Percentiles rank a stretch among this genome's conserved stretches.
Evolutionary conservation across 768 basidiomycete genomes (phyloP).

Genomic region (Suillus paluster): DNA sequence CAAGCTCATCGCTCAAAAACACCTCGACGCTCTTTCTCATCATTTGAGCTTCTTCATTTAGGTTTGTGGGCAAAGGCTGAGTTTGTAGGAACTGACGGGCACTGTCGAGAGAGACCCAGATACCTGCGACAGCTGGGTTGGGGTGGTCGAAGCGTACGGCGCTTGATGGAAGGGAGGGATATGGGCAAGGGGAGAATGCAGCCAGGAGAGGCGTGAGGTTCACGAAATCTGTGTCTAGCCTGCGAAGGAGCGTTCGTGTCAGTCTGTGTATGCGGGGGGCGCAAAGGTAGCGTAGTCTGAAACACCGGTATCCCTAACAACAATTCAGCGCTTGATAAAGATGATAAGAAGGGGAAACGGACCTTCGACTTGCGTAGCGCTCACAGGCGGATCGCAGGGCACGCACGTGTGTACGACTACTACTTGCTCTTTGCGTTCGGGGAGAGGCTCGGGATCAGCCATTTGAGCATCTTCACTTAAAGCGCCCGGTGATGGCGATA

Average conservation of each 20-base stretch:
- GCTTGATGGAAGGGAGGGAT: constrained; percentile 45
- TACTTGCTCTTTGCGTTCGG: constrained; percentile 21
- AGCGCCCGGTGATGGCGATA: constrained; percentile 5
- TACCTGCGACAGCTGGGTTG: constrained; percentile 57
- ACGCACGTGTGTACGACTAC: constrained; percentile 68
- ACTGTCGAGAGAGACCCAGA: constrained; percentile 70
- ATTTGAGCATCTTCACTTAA: constrained; percentile 12
- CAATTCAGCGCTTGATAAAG: constrained; percentile 15
- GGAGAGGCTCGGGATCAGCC: not conserved
- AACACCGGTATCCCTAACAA: constrained; percentile 72
- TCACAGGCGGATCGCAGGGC: constrained; percentile 64
- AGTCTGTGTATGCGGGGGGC: constrained; percentile 29
- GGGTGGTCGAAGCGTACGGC: constrained; percentile 55
- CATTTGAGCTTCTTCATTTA: not conserved
- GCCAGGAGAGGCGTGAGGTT: constrained; percentile 63
- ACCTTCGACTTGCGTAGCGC: constrained; percentile 76
- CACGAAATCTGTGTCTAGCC: constrained; percentile 81
- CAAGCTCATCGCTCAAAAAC: constrained; percentile 67
- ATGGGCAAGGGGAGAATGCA: constrained; percentile 24
- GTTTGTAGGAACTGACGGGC: constrained; percentile 46
- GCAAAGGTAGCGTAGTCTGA: constrained; percentile 62
- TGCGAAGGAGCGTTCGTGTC: constrained; percentile 53
- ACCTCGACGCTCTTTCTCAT: constrained; percentile 43
- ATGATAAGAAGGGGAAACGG: constrained; percentile 20
- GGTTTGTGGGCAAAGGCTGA: not conserved